Base-by-base conservation (phyloP, 306 rosid genomes). In the Dalbergia cultrata region DNA sequence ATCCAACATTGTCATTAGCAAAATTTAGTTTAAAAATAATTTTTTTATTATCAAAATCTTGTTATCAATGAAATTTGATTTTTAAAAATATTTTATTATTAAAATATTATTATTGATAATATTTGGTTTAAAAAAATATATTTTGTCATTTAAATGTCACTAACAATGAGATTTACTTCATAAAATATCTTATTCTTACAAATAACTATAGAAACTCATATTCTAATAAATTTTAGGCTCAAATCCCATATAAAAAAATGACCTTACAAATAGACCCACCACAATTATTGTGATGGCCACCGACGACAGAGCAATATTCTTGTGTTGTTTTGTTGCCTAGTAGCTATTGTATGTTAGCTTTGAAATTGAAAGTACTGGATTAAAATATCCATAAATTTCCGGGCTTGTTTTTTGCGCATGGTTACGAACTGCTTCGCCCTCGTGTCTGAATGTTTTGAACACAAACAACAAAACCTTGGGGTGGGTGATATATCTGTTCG, bases 271-370 rank as follows among this genome's bases (percentile, higher is more conserved):
- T 12, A 61, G 78, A 63, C 81, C 84, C 84, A 72, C 74, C 75
- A 35, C 59, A 79, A 75, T 80, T 75, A 80, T 79, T 80, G 39
- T 80, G 64, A 75, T 84, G 69, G 58, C 59, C 84, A 84, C 87
- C 85, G 80, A 84, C 82, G 82, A 75, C 79, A 76, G 13, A 56
- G 82, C 66, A 54, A 80, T 74, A 80, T 80, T 80, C 87, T 70
- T 62, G 11, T 84, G 85, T 57, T 68, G 56, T 70, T 81, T 79
- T 79, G 81, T 79, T 84, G 75, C 61, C 9, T 67, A 62, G 33
- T 21, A 37, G 41, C 41, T 37, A 37, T 33, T 75, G 67, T 49
- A 5, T 39, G 77, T 77, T 80, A 69, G 59, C 83, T 75, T 74
- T 57, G 19, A 62, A 47, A 64, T 33, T 37, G 35, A 11, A 62